Evolutionary conservation across 352 stramenopile species (phyloP), one percentile per base, ranked within the genome.

Genomic region (Pythium aquatile): DNA sequence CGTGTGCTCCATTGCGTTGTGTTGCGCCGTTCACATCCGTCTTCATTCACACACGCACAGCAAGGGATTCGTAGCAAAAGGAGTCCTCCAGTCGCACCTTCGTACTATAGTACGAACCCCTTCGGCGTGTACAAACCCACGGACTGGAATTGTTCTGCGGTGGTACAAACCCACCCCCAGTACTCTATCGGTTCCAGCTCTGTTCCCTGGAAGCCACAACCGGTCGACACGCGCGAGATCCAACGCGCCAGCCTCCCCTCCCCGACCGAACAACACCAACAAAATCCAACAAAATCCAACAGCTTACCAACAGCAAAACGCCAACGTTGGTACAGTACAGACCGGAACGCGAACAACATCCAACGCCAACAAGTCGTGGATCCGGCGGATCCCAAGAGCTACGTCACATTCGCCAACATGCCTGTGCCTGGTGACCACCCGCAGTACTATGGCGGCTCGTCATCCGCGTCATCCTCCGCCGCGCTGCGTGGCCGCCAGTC

Each of bases 401-500:
- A 49, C 42, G 14, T 7, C 5, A 9, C 8, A 11, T 8, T 37
- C 5, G 24, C 24, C 32, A 48, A 10, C 9, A 63, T 63, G 56
- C 56, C 56, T 9, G 56, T 63, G 1, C 56, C 56, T 9, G 40
- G 24, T 26, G 56, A 63, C 16, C 30, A 35, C 42, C 56, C 35
- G 35, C 56, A 54, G 39, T 52, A 63, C 17, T 63, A 52, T 10
- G 56, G 30, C 40, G 33, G 52, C 52, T n/a, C 44, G 40, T 56
- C 44, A 1, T 47, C 58, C 33, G n/a, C 61, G 30, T 44, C 51
- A 20, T 9, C 59, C 29, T 55, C 60, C 32, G 46, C 49, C 2
- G 17, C 28, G 24, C 35, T 35, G 37, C 57, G 56, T 30, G 47
- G 39, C 3, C 63, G 56, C n/a, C 63, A 65, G 57, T 65, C 63